Evolutionary conservation across 2,329 filamentous ascomycete species (phyloP).

Genomic region (Mycosphaerelloides madeirae): DNA sequence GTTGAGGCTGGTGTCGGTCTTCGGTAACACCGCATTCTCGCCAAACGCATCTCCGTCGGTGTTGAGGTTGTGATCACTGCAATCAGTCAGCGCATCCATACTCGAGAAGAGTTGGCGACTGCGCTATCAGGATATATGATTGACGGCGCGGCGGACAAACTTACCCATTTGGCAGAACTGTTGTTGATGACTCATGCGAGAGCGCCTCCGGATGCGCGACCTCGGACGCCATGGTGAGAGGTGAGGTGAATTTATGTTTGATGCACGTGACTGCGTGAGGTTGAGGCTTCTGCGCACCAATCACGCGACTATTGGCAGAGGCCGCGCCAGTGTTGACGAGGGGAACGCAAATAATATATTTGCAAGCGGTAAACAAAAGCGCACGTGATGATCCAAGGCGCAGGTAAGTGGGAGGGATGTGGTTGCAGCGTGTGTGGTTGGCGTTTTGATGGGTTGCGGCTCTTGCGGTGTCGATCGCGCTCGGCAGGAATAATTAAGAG

Average conservation of each 20-base stretch:
- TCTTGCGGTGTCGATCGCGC: too few relatives aligned
- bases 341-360: not conserved
- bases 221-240: conserved; percentile 18
- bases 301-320: conserved; percentile 8
- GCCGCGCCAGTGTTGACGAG: too few relatives aligned
- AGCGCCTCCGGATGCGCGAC: conserved; percentile 18
- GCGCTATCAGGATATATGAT: not conserved
- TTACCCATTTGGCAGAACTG: conserved; percentile 21
- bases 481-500: not conserved
- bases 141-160: not conserved
- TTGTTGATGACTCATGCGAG: conserved; percentile 11
- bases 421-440: conserved; percentile 3
- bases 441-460: too few relatives aligned
- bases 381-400: conserved; percentile 2
- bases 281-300: not conserved
- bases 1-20: conserved; percentile 18
- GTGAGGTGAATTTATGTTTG: not conserved
- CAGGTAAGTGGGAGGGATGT: not conserved
- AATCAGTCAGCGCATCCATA: conserved; percentile 4
- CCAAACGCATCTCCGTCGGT: conserved; percentile 22
- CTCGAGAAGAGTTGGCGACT: not conserved
- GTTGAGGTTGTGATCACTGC: conserved; percentile 8
- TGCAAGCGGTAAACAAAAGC: conserved; percentile 4
- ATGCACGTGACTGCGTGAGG: conserved; percentile 20
- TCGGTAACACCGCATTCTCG: conserved; percentile 18